Percentiles rank a stretch among this genome's conserved stretches.
These are phyloP conservation scores for Ophiostoma montium DNA, from an alignment of 2,329 filamentous ascomycete genomes.

Conservation along the genomic window DNA sequence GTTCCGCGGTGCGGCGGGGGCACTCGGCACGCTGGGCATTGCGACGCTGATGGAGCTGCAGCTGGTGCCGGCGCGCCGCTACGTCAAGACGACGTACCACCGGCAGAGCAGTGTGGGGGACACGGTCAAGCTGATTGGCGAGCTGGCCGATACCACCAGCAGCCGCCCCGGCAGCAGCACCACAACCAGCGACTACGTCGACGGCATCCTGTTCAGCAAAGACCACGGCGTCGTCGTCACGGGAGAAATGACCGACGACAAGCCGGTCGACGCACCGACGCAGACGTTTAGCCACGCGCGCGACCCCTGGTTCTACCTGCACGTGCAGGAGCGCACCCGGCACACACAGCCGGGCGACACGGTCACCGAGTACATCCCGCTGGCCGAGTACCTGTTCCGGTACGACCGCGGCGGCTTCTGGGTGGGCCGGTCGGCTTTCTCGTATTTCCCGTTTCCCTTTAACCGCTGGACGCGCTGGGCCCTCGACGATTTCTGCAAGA, in stretches of 20 bases:
- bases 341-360: constrained; percentile 3
- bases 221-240: constrained; percentile 52
- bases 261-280: constrained; percentile 21
- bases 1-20: constrained; percentile 51
- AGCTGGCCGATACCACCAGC: constrained; percentile 16
- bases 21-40: constrained; percentile 53
- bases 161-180: background rate
- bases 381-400: constrained; percentile 61
- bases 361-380: constrained; percentile 43
- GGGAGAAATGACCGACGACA: constrained; percentile 44
- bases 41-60: constrained; percentile 52
- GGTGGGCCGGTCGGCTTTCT: constrained; percentile 52
- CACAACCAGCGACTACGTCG: constrained; percentile 50
- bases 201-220: constrained; percentile 53
- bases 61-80: constrained; percentile 44
- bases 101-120: constrained; percentile 33
- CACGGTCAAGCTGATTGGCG: constrained; percentile 30
- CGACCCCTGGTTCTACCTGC: constrained; percentile 68
- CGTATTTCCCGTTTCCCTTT: constrained; percentile 54
- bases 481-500: constrained; percentile 59
- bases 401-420: constrained; percentile 67
- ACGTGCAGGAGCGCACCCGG: constrained; percentile 39
- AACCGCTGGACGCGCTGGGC: constrained; percentile 51
- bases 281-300: constrained; percentile 43
- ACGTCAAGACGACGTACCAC: constrained; percentile 49